These are phyloP conservation scores for Hawksworthiomyces lignivorus DNA, from an alignment of 2,329 filamentous ascomycete genomes.

Conservation along the genomic window DNA sequence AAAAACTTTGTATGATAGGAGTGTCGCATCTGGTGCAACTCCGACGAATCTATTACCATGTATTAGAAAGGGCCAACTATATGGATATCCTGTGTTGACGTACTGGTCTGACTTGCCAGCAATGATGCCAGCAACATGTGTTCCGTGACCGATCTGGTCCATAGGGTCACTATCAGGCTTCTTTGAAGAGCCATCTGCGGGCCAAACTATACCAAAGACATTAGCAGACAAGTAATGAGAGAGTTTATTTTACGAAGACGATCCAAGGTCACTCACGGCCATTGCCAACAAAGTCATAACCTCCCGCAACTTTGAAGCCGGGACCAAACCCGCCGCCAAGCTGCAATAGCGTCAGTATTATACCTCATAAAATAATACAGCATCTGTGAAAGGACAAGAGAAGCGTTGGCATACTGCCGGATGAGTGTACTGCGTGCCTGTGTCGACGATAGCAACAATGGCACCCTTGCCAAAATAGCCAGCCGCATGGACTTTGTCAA, in stretches of 20 bases:
- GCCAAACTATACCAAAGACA: not conserved
- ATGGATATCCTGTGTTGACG: not conserved
- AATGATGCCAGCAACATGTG: conserved; percentile 21
- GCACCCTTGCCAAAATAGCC: conserved; percentile 15
- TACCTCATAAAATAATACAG: too few relatives aligned
- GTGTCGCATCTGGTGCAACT: conserved; percentile 20
- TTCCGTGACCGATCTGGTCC: conserved; percentile 18
- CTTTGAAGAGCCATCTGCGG: conserved; percentile 1
- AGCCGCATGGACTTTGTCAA: conserved; percentile 15
- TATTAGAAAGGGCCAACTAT: not conserved
- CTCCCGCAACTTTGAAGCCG: conserved; percentile 13
- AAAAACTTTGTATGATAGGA: conserved; percentile 19
- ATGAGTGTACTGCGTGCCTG: conserved; percentile 16
- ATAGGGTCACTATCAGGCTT: conserved; percentile 19
- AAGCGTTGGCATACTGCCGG: conserved; percentile 13
- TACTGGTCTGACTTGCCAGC: conserved; percentile 14
- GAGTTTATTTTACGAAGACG: not conserved
- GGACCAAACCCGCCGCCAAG: conserved; percentile 13
- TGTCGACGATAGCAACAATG: conserved; percentile 16
- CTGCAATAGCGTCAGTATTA: too few relatives aligned
- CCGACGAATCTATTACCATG: conserved; percentile 12
- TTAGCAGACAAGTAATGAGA: not conserved
- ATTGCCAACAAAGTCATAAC: conserved; percentile 14
- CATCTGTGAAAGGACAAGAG: not conserved
- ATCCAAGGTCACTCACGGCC: conserved; percentile 1